Evolutionary conservation across 345 rosid species (phyloP), one percentile per base, ranked within the genome.

Genomic region (Dipteronia sinensis): DNA sequence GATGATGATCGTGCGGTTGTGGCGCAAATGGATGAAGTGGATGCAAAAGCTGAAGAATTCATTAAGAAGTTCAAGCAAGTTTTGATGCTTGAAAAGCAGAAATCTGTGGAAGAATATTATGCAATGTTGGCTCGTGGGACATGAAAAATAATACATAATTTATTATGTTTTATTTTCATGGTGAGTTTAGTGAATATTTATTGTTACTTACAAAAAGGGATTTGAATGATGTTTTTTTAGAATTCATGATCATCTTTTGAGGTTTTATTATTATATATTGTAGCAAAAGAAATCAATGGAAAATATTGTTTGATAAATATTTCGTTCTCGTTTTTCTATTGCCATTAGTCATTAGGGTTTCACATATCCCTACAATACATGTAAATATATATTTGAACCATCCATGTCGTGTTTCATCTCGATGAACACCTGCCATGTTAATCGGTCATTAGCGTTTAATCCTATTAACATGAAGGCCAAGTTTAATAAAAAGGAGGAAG

Each of bases 1-100:
- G 63, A 63, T 4, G 49, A 15, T 7, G 2, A 49, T 1, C 51
- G n/a, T 19, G 44, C 4, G 7, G 27, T 11, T 44, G 53, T 19
- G 9, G 1, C 40, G 16, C 61, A 31, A 75, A 27, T 71, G 68
- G 12, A 71, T n/a, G 84, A 46, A 38, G 75, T 81, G 10, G 84
- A 81, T 17, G 84, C 78, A 13, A 77, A 29, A 40, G 84, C 84
- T 2, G 81, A 81, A 67, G 81, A 73, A 8, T 81, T 72, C 55
- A 81, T 77, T 53, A 42, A 17, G 13, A 15, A n/a, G 17, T 2
- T 13, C 10, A 67, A 53, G 40, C 63, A 77, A 55, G 2, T 13
- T 34, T 73, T 71, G 84, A 61, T 20, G 19, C 65, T 81, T 6
- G 84, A 81, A 40, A 77, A 25, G 19, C 74, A 81, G 22, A 61